These are phyloP conservation scores for Glonium stellatum DNA, from an alignment of 495 filamentous ascomycete species.

Conservation along the genomic window DNA sequence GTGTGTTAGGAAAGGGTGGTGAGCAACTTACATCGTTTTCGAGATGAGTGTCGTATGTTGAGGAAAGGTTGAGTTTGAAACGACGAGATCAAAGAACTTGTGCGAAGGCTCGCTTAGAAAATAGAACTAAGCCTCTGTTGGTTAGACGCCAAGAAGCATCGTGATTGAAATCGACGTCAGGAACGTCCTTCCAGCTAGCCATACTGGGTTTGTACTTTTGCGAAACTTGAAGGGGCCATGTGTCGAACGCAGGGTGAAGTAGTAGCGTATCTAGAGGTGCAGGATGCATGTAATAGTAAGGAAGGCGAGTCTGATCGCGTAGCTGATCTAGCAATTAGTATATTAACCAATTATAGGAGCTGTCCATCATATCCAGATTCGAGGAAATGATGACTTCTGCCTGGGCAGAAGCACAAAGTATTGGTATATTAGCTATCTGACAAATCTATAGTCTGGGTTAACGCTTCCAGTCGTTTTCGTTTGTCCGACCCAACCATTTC, in stretches of 20 bases:
- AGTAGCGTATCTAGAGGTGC: constrained; percentile 23
- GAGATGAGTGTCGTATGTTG: constrained; percentile 29
- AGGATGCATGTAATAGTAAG: neutral
- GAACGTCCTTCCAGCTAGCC: too few species aligned
- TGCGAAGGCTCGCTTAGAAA: constrained; percentile 23
- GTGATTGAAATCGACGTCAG: too few species aligned
- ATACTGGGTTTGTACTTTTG: too few species aligned
- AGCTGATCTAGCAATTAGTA: neutral
- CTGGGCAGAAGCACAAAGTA: constrained; percentile 16
- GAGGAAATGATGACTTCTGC: constrained; percentile 21
- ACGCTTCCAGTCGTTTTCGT: constrained; percentile 14
- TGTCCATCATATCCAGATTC: constrained; percentile 9
- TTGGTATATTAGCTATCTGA: constrained; percentile 9
- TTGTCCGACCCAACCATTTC: constrained; percentile 35
- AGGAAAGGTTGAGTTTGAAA: constrained; percentile 9
- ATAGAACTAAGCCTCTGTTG: constrained; percentile 7
- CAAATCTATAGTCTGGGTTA: neutral
- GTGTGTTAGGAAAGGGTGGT: neutral
- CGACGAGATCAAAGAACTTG: constrained; percentile 7
- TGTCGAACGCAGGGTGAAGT: neutral
- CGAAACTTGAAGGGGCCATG: neutral
- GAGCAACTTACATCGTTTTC: constrained; percentile 27
- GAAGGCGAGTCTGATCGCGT: constrained; percentile 3
- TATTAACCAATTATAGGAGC: constrained; percentile 3
- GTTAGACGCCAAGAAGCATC: neutral